A percentile compares a stretch with the other conserved stretches of the same genome.
Conservation (phyloP, 2,329 filamentous ascomycete species). For the Aspergillus phoenicis region DNA sequence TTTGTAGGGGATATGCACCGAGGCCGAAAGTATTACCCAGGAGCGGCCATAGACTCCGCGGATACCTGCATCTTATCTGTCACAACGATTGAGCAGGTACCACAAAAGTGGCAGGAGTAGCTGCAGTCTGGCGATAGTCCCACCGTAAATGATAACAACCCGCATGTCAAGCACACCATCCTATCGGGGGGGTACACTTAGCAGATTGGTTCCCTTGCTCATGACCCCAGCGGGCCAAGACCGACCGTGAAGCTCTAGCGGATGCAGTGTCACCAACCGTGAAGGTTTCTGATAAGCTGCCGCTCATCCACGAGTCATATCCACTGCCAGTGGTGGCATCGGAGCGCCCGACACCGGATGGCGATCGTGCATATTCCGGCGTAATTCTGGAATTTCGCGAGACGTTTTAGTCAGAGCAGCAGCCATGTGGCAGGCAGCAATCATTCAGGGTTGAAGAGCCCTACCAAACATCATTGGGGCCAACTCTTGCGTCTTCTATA, state of each 20-base stretch:
- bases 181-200: not conserved
- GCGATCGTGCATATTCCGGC: not conserved
- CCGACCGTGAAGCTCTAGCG: constrained; percentile 1
- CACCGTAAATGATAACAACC: constrained; percentile 6
- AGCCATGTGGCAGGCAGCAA: not conserved
- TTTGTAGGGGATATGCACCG: not conserved
- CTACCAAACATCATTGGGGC: not conserved
- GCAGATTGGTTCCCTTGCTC: not conserved
- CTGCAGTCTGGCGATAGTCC: constrained; percentile 4
- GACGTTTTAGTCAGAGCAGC: not conserved
- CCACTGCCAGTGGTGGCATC: not conserved
- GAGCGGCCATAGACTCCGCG: not conserved
- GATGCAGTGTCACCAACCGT: constrained; percentile 1
- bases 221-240: constrained; percentile 2
- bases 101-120: not conserved
- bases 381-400: not conserved
- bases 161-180: constrained; percentile 8
- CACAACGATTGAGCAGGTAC: not conserved
- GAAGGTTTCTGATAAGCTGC: not conserved
- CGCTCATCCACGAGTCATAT: not conserved
- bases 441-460: not conserved
- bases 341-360: not conserved
- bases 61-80: constrained; percentile 3
- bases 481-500: not conserved
- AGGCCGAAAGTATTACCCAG: too few relatives aligned